A percentile compares a stretch with the other conserved stretches of the same genome.
Evolutionary conservation across 352 stramenopile genomes (phyloP).

Genomic region (Peronospora destructor): DNA sequence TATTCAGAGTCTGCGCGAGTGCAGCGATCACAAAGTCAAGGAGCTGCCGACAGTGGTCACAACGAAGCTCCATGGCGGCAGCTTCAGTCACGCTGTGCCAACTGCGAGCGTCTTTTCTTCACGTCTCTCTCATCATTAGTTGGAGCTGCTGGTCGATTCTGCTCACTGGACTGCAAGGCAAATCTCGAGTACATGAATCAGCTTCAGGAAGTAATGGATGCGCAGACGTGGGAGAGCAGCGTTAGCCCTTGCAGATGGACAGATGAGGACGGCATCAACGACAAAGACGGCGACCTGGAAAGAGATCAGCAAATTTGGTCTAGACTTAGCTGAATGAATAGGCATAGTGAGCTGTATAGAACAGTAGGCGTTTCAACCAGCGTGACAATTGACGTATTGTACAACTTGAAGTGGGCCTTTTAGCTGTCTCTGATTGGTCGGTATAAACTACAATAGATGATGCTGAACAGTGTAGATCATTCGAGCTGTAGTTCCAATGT

Average conservation of each 20-base stretch:
- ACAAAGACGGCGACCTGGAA: neutral
- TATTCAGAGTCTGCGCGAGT: neutral
- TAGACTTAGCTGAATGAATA: neutral
- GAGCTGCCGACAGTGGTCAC: neutral
- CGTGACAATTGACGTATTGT: too few species aligned
- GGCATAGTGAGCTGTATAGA: too few species aligned
- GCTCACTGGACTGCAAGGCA: slow-evolving; percentile 43
- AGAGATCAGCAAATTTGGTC: neutral
- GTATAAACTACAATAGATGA: too few species aligned
- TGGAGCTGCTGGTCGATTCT: slow-evolving; percentile 16
- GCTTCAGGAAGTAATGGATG: slow-evolving; percentile 19
- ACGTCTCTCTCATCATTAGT: slow-evolving; percentile 12
- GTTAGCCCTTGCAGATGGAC: neutral
- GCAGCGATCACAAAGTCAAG: neutral
- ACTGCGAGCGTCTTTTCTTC: slow-evolving; percentile 24
- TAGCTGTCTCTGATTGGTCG: too few species aligned
- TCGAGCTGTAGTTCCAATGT: too few species aligned
- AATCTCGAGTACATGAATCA: slow-evolving; percentile 25
- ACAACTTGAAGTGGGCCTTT: too few species aligned
- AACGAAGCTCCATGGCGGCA: slow-evolving; percentile 8
- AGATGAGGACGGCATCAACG: neutral
- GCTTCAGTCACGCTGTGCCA: slow-evolving; percentile 12
- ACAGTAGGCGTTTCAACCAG: too few species aligned
- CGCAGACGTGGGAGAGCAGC: slow-evolving; percentile 4
- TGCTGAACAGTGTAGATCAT: too few species aligned